Percentiles rank a stretch among this genome's conserved stretches.
Conservation (phyloP, 176 grass and related monocot genomes). For the Aechmea fasciata region DNA sequence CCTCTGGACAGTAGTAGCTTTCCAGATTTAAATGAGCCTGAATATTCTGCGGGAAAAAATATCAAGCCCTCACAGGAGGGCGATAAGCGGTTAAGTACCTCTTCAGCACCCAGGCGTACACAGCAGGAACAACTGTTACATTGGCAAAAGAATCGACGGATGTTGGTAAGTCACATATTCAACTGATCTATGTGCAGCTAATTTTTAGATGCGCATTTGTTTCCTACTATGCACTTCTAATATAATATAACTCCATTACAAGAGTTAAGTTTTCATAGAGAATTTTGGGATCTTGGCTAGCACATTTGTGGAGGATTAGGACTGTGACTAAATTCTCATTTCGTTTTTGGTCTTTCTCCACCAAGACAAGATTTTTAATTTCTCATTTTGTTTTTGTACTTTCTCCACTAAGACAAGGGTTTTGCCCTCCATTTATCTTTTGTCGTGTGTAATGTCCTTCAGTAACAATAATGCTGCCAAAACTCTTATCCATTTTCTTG, state of each 20-base stretch:
- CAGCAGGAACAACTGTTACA: slow-evolving; percentile 94
- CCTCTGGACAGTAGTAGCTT: slow-evolving; percentile 93
- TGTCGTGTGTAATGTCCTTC: too few species aligned
- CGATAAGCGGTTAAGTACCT: slow-evolving; percentile 42
- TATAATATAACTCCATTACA: too few species aligned
- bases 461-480: too few species aligned
- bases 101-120: slow-evolving; percentile 65
- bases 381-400: too few species aligned
- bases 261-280: too few species aligned
- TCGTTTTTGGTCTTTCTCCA: background rate
- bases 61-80: slow-evolving; percentile 45
- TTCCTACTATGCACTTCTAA: too few species aligned
- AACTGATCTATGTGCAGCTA: background rate
- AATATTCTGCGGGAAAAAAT: slow-evolving; percentile 56
- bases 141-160: slow-evolving; percentile 95
- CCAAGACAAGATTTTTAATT: background rate
- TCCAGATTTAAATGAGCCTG: slow-evolving; percentile 81
- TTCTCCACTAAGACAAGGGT: too few species aligned
- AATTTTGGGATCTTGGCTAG: too few species aligned
- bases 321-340: background rate
- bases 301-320: too few species aligned
- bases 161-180: slow-evolving; percentile 52
- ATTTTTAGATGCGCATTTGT: background rate
- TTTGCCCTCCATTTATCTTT: too few species aligned
- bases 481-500: too few species aligned